These are phyloP conservation scores for Kentomonas sorsogonicus DNA, from an alignment of 208 protist species.

Conservation along the genomic window DNA sequence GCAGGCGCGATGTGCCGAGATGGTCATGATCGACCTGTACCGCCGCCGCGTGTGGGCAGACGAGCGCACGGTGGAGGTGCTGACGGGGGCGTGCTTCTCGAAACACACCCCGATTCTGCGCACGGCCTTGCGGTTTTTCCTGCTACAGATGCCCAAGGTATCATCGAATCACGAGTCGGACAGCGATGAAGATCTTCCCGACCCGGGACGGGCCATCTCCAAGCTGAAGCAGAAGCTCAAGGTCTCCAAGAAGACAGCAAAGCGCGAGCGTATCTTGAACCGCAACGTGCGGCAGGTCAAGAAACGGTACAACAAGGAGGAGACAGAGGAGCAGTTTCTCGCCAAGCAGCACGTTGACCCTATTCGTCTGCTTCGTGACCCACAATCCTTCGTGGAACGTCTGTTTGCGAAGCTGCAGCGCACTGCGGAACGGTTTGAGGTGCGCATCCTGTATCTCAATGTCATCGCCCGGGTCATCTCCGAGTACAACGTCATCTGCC, in stretches of 20 bases:
- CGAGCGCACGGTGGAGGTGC: slow-evolving; percentile 93
- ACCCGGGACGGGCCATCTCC: slow-evolving; percentile 79
- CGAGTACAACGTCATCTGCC: slow-evolving; percentile 93
- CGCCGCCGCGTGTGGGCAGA: slow-evolving; percentile 92
- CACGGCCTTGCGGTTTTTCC: slow-evolving; percentile 95
- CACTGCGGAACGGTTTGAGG: slow-evolving; percentile 93
- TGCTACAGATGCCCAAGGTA: slow-evolving; percentile 87
- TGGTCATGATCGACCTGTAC: slow-evolving; percentile 97
- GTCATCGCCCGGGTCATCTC: slow-evolving; percentile 94
- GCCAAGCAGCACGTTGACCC: slow-evolving; percentile 91
- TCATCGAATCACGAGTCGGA: slow-evolving; percentile 68
- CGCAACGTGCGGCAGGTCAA: slow-evolving; percentile 58
- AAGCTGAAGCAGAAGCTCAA: slow-evolving; percentile 91
- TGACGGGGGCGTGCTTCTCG: slow-evolving; percentile 93
- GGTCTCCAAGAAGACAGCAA: slow-evolving; percentile 89
- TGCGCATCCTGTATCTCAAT: slow-evolving; percentile 94
- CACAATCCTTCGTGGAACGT: slow-evolving; percentile 94
- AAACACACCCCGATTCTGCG: slow-evolving; percentile 87
- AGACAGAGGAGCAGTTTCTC: slow-evolving; percentile 63
- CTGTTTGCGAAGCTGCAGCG: slow-evolving; percentile 90
- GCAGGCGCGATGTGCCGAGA: slow-evolving; percentile 92
- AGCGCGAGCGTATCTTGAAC: slow-evolving; percentile 84
- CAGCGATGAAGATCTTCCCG: slow-evolving; percentile 53
- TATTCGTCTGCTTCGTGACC: slow-evolving; percentile 94
- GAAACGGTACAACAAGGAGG: slow-evolving; percentile 81